phyloP scores from a whole-genome alignment of 441 rosid genomes.

The Corymbia citriodora region DNA sequence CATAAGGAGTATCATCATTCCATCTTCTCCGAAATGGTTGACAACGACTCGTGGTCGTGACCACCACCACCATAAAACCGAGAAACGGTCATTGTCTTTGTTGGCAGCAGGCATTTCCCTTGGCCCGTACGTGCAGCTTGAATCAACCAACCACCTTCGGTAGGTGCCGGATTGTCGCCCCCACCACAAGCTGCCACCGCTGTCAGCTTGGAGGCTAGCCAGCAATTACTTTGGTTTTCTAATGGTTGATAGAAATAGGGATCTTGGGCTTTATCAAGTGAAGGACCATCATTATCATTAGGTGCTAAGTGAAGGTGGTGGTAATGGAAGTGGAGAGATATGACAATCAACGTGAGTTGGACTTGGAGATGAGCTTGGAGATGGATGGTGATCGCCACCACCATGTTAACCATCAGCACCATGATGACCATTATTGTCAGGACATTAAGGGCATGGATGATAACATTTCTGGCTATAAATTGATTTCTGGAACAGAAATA shows the following conservation, averaged over 20 bases:
- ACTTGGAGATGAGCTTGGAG: not conserved
- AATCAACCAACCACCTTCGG: not conserved
- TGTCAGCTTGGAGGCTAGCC: not conserved
- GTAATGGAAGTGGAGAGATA: not conserved
- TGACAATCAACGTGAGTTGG: not conserved
- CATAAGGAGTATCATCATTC: not conserved
- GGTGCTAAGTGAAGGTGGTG: not conserved
- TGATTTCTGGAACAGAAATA: too few species aligned
- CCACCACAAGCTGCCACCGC: accelerated
- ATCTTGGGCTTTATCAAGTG: not conserved
- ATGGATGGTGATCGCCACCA: not conserved
- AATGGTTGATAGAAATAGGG: not conserved
- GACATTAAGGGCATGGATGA: not conserved
- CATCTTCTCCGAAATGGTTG: not conserved
- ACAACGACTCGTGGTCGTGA: not conserved
- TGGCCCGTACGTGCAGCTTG: not conserved
- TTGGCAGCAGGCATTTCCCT: not conserved
- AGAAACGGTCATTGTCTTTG: not conserved
- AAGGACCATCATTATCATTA: not conserved
- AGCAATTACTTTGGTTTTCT: not conserved
- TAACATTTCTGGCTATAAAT: too few species aligned
- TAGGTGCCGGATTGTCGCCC: not conserved
- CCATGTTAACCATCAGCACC: not conserved
- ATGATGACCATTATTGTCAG: not conserved
- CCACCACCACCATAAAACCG: not conserved